Evolutionary conservation across 2,329 filamentous ascomycete species (phyloP), one percentile per base, ranked within the genome.

Genomic region (Claviceps sp.): DNA sequence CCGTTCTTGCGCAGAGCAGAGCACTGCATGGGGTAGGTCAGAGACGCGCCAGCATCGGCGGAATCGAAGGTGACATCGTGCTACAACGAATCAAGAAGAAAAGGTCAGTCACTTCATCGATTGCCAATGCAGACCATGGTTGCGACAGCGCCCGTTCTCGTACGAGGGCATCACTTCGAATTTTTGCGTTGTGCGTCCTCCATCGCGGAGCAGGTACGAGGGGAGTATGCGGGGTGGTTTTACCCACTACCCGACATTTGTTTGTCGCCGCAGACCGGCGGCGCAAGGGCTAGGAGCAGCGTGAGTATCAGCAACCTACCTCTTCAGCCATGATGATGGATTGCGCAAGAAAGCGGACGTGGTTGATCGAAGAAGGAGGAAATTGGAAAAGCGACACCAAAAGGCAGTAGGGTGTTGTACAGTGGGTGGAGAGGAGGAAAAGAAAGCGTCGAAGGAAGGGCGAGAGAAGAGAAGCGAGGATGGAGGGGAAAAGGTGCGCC

Each of bases 1-100:
- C 93, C 91, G 85, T 94, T 95, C 90, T 98, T 97, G 72, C 93
- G 86, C 80, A 98, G 82, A 67, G 94, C 91, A 78, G 94, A 98
- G 78, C 93, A 98, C 82, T 98, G 93, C 88, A 95, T 94, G 65
- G 93, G 93, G 79, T 71, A 96, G 69, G 93, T 98, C 68, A 78
- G 69, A 63, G 93, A 97, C 66, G 93, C 91, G 75, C 93, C 94
- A 72, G 94, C 90, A 79, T 96, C 89, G 79, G 84, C 88, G 74
- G 82, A 85, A 63, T 95, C 89, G 82, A 97, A 97, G 72, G 72
- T 74, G 62, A 75, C 73, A 66, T 86, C 79, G 71, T 85, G 82
- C 79, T 86, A 62, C 17, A 46, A 11, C 4, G 22, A 17, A 37
- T 37, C 50, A 29, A 29, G 22, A 48, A 38, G 26, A 29, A 53